These are phyloP conservation scores for Angophora floribunda DNA, from an alignment of 345 rosid genomes.

Conservation along the genomic window DNA sequence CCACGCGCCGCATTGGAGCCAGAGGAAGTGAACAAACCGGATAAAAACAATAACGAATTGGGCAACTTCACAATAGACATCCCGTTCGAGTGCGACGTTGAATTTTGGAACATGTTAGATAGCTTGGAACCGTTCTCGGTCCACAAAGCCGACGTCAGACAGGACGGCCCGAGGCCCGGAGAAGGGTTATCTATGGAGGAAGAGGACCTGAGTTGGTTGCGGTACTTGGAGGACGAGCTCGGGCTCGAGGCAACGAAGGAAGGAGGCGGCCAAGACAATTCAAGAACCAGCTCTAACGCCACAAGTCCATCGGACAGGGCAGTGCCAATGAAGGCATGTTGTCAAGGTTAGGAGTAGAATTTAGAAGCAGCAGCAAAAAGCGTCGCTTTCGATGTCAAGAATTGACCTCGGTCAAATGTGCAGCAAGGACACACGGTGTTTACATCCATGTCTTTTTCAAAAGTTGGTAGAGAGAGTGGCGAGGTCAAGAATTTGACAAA, in stretches of 20 bases:
- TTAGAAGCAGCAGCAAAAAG: not conserved
- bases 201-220: slow-evolving; percentile 33
- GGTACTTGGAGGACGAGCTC: slow-evolving; percentile 55
- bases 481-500: not conserved
- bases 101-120: slow-evolving; percentile 72
- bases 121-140: slow-evolving; percentile 12
- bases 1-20: not conserved
- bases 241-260: slow-evolving; percentile 30
- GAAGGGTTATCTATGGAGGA: slow-evolving; percentile 21
- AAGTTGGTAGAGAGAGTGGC: not conserved
- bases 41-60: not conserved
- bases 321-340: not conserved
- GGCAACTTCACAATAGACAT: slow-evolving; percentile 7
- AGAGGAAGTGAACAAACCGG: slow-evolving; percentile 65
- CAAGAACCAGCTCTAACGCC: not conserved
- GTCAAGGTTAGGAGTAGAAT: not conserved
- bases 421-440: not conserved
- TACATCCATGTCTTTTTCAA: not conserved
- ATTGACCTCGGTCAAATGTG: not conserved
- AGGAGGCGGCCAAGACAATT: not conserved
- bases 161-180: slow-evolving; percentile 8
- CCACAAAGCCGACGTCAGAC: not conserved
- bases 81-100: slow-evolving; percentile 47
- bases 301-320: not conserved
- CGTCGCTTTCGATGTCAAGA: not conserved